These are phyloP conservation scores for Pelargonium nanum DNA, from an alignment of 345 rosid species.

Conservation along the genomic window DNA sequence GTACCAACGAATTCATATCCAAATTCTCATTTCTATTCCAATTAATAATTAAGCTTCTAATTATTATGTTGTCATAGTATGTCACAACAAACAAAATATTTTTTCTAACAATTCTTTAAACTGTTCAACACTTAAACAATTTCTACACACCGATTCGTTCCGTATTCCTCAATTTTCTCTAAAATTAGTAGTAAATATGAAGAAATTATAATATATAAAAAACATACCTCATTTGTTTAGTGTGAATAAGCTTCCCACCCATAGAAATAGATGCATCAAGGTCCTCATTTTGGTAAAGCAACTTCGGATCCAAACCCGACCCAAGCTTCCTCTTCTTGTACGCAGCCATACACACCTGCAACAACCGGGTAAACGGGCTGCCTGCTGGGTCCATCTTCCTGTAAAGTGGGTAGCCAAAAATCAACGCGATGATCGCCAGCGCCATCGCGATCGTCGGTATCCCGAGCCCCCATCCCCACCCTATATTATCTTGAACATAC, in stretches of 20 bases:
- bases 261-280: constrained; percentile 67
- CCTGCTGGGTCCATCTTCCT: constrained; percentile 63
- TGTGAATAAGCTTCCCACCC: constrained; percentile 53
- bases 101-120: too few species aligned
- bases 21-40: too few species aligned
- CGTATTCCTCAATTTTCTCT: too few species aligned
- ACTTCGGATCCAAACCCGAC: constrained; percentile 27
- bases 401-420: constrained; percentile 50
- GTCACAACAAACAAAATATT: too few species aligned
- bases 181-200: too few species aligned
- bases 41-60: too few species aligned
- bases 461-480: constrained; percentile 85
- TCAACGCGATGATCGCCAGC: constrained; percentile 41
- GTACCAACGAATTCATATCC: too few species aligned
- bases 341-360: constrained; percentile 63
- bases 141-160: too few species aligned
- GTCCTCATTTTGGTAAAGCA: constrained; percentile 51
- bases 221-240: constrained; percentile 48
- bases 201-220: neutral
- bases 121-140: too few species aligned
- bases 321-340: constrained; percentile 51
- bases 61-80: too few species aligned
- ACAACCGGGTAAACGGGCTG: constrained; percentile 79
- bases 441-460: constrained; percentile 70
- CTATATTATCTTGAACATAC: constrained; percentile 68